Evolutionary conservation across 2,329 filamentous ascomycete genomes (phyloP).

Genomic region (Cadophora malorum): DNA sequence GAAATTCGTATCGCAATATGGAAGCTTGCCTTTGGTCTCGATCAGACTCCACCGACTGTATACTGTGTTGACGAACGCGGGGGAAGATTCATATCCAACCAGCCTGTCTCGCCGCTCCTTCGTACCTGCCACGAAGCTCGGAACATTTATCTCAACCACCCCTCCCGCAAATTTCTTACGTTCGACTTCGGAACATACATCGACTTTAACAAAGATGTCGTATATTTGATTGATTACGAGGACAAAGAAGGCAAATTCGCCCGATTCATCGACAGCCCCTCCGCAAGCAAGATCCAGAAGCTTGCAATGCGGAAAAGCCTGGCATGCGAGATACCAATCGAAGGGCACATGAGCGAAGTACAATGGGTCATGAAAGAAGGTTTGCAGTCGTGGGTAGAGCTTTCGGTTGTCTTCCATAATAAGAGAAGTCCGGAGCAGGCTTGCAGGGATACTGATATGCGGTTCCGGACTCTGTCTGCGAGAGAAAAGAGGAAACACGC

Average conservation of each 20-base stretch:
- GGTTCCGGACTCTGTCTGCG: neutral
- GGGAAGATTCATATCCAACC: constrained; percentile 17
- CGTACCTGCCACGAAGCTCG: neutral
- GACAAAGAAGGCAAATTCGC: neutral
- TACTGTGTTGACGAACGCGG: constrained; percentile 3
- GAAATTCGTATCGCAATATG: neutral
- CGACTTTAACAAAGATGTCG: neutral
- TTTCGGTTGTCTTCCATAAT: constrained; percentile 1
- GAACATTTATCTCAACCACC: neutral
- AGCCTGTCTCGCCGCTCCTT: neutral
- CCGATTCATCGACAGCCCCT: neutral
- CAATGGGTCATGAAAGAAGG: neutral
- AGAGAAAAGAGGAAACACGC: constrained; percentile 7
- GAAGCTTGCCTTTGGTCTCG: neutral
- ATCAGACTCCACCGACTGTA: neutral
- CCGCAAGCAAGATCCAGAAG: neutral
- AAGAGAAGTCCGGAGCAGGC: neutral
- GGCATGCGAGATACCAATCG: neutral
- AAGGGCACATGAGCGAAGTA: constrained; percentile 5
- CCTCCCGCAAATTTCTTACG: neutral
- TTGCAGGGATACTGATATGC: neutral
- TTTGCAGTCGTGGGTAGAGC: neutral
- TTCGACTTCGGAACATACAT: constrained; percentile 15
- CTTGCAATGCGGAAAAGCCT: constrained; percentile 3
- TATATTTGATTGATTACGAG: neutral